Conservation (phyloP, 164 flowering plant species). For the Nelumbo lutea region DNA sequence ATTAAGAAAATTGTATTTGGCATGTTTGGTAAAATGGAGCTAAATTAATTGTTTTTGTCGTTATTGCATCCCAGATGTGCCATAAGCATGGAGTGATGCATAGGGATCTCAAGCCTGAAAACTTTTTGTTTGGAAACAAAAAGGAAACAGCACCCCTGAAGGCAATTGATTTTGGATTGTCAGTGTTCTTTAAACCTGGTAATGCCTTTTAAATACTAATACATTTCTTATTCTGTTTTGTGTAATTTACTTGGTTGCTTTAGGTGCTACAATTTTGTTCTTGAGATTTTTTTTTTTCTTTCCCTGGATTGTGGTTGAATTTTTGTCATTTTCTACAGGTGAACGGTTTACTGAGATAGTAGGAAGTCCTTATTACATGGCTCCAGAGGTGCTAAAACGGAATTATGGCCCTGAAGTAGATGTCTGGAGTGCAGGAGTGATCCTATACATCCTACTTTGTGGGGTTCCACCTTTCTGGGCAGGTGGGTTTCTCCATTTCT, state of each 20-base stretch:
- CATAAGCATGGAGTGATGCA: slow-evolving; percentile 97
- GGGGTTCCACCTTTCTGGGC: slow-evolving; percentile 98
- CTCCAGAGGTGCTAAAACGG: slow-evolving; percentile 86
- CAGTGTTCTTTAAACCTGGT: slow-evolving; percentile 89
- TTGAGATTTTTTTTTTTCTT: neutral
- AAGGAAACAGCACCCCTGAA: slow-evolving; percentile 78
- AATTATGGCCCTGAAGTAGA: slow-evolving; percentile 87
- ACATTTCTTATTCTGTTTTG: neutral
- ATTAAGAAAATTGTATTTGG: neutral
- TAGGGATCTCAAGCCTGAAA: slow-evolving; percentile 92
- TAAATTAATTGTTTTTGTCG: slow-evolving; percentile 3
- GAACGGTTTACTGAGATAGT: slow-evolving; percentile 80
- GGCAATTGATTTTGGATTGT: slow-evolving; percentile 89
- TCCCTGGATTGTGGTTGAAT: slow-evolving; percentile 8
- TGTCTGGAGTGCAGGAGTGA: slow-evolving; percentile 96
- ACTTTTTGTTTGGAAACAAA: slow-evolving; percentile 82
- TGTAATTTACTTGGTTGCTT: neutral
- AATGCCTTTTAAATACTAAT: slow-evolving; percentile 12
- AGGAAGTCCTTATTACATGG: slow-evolving; percentile 98
- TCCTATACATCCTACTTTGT: slow-evolving; percentile 84
- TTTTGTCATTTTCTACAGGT: slow-evolving; percentile 34
- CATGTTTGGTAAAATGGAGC: neutral
- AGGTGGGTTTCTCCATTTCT: slow-evolving; percentile 41
- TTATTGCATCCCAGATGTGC: slow-evolving; percentile 52
- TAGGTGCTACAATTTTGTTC: neutral